Conservation (phyloP, 2,329 filamentous ascomycete species). For the Fusarium sp. region DNA sequence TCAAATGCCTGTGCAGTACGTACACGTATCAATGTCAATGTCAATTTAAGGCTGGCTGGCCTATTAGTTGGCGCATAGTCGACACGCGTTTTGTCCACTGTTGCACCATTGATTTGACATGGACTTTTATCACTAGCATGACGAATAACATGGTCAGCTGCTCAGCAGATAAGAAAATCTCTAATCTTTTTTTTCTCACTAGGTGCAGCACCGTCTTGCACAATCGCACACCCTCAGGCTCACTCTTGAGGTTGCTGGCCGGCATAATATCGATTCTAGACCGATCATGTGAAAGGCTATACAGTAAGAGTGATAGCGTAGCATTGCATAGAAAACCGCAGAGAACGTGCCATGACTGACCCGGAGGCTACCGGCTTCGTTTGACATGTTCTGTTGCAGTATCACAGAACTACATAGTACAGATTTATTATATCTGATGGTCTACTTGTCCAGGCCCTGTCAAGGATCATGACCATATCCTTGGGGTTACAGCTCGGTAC, state of each 20-base stretch:
- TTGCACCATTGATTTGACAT: constrained; percentile 3
- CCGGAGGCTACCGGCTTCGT: constrained; percentile 26
- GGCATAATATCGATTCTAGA: constrained; percentile 26
- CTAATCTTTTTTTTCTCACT: background rate
- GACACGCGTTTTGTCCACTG: constrained; percentile 14
- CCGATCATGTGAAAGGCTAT: constrained; percentile 27
- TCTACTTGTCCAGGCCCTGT: constrained; percentile 8
- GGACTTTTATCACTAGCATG: background rate
- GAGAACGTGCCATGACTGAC: constrained; percentile 33
- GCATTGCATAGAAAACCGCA: constrained; percentile 6
- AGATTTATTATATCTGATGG: too few species aligned
- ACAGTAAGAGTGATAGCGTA: constrained; percentile 12
- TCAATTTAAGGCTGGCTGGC: constrained; percentile 26
- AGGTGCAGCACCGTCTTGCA: background rate
- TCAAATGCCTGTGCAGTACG: background rate
- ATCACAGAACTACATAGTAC: too few species aligned
- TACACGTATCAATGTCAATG: background rate
- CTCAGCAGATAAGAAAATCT: background rate
- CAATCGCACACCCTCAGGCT: constrained; percentile 8
- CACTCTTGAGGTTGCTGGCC: background rate
- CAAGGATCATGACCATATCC: constrained; percentile 4
- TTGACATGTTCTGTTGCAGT: constrained; percentile 18
- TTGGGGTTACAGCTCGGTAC: constrained; percentile 36
- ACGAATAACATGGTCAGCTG: too few species aligned
- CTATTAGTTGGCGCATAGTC: constrained; percentile 18